Evolutionary conservation across 208 protist species (phyloP), one percentile per base, ranked within the genome.

Genomic region (Wallacemonas sp.): DNA sequence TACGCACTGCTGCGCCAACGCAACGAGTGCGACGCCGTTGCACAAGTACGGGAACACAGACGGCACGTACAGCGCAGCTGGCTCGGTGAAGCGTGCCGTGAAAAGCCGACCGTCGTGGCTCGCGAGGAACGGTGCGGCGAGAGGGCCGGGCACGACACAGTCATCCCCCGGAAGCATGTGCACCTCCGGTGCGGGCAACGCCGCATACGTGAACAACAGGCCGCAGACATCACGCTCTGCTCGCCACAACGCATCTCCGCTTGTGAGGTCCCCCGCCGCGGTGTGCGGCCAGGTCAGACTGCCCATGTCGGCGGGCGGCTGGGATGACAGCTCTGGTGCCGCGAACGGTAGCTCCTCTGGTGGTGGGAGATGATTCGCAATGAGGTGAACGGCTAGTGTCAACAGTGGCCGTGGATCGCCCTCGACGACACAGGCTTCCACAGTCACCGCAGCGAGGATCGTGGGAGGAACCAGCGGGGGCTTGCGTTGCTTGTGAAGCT

Each of bases 41-140:
- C 72, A 76, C 9, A 95, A 55, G 41, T 75, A 95, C 1, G 89
- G 89, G 66, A 85, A 95, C 17, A 95, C 73, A 13, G 84, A 83
- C 2, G 89, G 86, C 34, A 87, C 53, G 53, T 79, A 84, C 17
- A 95, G 60, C 3, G 77, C 63, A 26, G 63, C 3, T 17, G 83
- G 83, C n/a, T 66, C 50, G 1, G 26, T 39, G 0, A 30, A 13
- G 41, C 77, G 72, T 2, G 48, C 44, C 19, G 71, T 63, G 44
- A 77, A 67, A 38, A 57, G 60, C 10, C 45, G 53, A 33, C 62
- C 67, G 62, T 63, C 34, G 30, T 73, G 46, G 21, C 66, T 48
- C 15, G 81, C 30, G 44, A 95, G 66, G 39, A 85, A 89, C 10
- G 85, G 85, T 4, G 85, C 85, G 1, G 39, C 57, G 8, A 81